Base-by-base conservation (phyloP, 2,329 filamentous ascomycete genomes). In the Aspergillus novoparasiticus region DNA sequence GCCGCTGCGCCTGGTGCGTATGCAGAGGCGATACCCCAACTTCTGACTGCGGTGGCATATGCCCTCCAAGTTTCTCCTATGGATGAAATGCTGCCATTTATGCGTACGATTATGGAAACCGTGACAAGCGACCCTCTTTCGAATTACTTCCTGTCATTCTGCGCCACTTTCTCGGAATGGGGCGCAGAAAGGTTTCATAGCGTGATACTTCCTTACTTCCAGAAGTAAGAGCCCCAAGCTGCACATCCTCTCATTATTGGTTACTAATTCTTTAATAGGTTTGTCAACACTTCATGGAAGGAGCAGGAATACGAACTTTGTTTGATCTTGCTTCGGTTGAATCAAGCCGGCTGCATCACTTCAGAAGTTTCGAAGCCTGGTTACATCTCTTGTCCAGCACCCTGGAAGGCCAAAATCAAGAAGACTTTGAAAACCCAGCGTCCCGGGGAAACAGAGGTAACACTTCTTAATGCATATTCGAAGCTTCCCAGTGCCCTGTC, bases 111-210 rank as follows among this genome's bases (percentile, higher is more conserved):
- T 53, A 86, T 87, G 73, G 87, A 89, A 39, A 80, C 82, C 4
- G 80, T 96, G 55, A 88, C 86, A 4, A 85, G 85, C 58, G 87
- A 90, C 51, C 84, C 85, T 1, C 84, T 94, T 71, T 86, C 89
- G 71, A 79, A 79, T 58, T 90, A 89, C 81, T 98, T 97, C 75
- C 85, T 98, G 50, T 85, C 89, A 0, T 97, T 98, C 76, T 97
- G 93, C 77, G 89, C 90, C 16, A 89, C 92, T 58, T 89, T 95
- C 69, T 89, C 92, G 0, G 86, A 92, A 59, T 82, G 96, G 41
- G 89, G 93, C 53, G 75, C 85, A 1, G 86, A 89, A 59, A 86
- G 91, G 45, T 99, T 98, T 73, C 86, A 88, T 59, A 89, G 87
- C 66, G 82, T 97, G n/a, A 85, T 96, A 36, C 83, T 94, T 9